Percentiles rank a stretch among this genome's conserved stretches.
Conservation (phyloP, 2,329 filamentous ascomycete genomes). For the Fusarium sororula region DNA sequence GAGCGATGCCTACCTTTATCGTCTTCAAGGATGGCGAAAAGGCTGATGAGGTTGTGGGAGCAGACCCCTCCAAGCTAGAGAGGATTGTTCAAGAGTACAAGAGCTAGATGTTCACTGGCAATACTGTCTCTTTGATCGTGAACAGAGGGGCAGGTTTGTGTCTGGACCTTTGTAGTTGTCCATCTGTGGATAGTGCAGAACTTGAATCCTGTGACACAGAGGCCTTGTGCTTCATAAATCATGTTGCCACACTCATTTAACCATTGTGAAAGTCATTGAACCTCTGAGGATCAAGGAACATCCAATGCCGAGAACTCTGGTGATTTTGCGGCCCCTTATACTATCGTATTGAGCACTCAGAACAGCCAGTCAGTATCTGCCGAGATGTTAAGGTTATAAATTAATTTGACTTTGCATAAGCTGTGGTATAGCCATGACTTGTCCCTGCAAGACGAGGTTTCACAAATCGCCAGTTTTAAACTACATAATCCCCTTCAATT, state of each 20-base stretch:
- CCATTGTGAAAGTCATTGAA: too few relatives aligned
- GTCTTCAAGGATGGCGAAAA: not conserved
- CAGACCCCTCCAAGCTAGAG: not conserved
- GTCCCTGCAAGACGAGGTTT: not conserved
- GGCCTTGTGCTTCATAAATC: not conserved
- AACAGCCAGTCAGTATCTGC: accelerated
- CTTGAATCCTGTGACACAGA: not conserved
- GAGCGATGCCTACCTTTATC: constrained; percentile 6
- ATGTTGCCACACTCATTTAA: not conserved
- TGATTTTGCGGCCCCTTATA: not conserved
- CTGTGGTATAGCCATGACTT: not conserved
- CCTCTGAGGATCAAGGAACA: not conserved
- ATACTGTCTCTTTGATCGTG: not conserved
- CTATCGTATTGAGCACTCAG: not conserved
- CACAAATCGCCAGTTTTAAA: not conserved
- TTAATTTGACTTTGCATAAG: too few relatives aligned
- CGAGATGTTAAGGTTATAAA: not conserved
- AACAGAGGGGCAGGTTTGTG: not conserved
- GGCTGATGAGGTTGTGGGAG: not conserved
- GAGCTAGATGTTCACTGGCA: not conserved
- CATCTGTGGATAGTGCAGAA: not conserved
- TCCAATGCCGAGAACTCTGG: not conserved
- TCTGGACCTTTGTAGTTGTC: not conserved
- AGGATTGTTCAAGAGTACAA: not conserved
- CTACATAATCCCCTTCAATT: accelerated